These are phyloP conservation scores for Pyrenochaeta sp. DNA, from an alignment of 2,329 filamentous ascomycete species.

Conservation along the genomic window DNA sequence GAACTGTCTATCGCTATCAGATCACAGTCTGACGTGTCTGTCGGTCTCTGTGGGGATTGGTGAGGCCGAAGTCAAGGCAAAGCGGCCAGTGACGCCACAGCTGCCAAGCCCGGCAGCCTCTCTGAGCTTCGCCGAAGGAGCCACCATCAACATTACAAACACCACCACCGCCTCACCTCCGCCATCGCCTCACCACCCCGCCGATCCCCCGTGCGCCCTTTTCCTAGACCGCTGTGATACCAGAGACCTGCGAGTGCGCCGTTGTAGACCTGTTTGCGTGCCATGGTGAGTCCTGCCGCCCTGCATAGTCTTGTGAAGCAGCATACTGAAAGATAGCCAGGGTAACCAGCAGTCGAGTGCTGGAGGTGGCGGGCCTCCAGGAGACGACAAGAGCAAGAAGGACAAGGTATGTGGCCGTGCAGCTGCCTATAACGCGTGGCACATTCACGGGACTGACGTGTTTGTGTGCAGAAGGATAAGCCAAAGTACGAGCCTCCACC, in stretches of 20 bases:
- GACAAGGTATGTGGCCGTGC: constrained; percentile 58
- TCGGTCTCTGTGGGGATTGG: constrained; percentile 37
- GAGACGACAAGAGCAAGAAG: constrained; percentile 92
- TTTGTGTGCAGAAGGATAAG: constrained; percentile 84
- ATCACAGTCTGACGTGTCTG: constrained; percentile 44
- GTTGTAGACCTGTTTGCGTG: constrained; percentile 25
- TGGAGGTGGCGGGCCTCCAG: constrained; percentile 71
- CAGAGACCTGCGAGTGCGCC: not conserved
- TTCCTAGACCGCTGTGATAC: too few relatives aligned
- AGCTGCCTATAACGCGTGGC: not conserved
- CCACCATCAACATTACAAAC: constrained; percentile 45
- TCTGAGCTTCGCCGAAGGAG: constrained; percentile 29
- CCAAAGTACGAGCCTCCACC: constrained; percentile 99
- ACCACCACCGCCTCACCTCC: constrained; percentile 24
- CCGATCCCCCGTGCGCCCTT: constrained; percentile 5
- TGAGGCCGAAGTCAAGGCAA: constrained; percentile 33
- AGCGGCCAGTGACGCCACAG: constrained; percentile 35
- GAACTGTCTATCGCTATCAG: constrained; percentile 1
- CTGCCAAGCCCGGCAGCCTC: constrained; percentile 30
- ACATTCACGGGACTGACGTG: constrained; percentile 19
- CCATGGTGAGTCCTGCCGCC: constrained; percentile 44
- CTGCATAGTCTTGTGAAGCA: constrained; percentile 16
- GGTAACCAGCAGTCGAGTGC: constrained; percentile 89
- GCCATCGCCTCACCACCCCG: constrained; percentile 22
- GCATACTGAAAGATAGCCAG: constrained; percentile 60